Conservation (phyloP, 75 land plant genomes). For the Adiantum capillusveneris region DNA sequence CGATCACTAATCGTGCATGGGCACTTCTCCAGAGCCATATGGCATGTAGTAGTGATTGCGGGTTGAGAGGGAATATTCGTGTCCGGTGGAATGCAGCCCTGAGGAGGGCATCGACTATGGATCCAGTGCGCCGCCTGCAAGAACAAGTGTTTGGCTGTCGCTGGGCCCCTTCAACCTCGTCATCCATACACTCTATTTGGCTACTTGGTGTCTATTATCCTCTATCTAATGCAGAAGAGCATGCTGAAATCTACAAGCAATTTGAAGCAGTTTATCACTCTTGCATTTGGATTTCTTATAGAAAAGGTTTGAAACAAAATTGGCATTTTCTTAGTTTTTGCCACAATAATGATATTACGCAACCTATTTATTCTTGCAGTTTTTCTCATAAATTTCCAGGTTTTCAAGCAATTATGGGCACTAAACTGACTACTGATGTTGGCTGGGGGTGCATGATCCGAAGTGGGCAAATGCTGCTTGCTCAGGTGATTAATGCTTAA, state of each 20-base stretch:
- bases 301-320: constrained; percentile 9
- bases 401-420: constrained; percentile 6
- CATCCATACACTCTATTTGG: constrained; percentile 4
- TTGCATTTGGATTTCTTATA: constrained; percentile 13
- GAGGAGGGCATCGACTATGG: not conserved
- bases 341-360: too few relatives aligned
- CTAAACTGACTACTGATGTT: constrained; percentile 10
- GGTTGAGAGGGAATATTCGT: too few relatives aligned
- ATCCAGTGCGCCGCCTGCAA: not conserved
- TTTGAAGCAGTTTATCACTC: constrained; percentile 4
- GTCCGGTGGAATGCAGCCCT: constrained; percentile 13
- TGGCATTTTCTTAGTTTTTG: too few relatives aligned
- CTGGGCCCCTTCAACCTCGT: not conserved
- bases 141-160: constrained; percentile 2
- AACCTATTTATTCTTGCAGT: too few relatives aligned
- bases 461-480: constrained; percentile 18
- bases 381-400: too few relatives aligned
- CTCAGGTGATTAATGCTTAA: constrained; percentile 6
- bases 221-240: not conserved
- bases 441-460: constrained; percentile 17
- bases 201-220: constrained; percentile 5
- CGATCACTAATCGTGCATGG: too few relatives aligned
- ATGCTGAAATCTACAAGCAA: not conserved
- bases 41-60: too few relatives aligned
- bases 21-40: too few relatives aligned